These are phyloP conservation scores for Erysimum cheiranthoides DNA, from an alignment of 345 rosid genomes.

Conservation along the genomic window DNA sequence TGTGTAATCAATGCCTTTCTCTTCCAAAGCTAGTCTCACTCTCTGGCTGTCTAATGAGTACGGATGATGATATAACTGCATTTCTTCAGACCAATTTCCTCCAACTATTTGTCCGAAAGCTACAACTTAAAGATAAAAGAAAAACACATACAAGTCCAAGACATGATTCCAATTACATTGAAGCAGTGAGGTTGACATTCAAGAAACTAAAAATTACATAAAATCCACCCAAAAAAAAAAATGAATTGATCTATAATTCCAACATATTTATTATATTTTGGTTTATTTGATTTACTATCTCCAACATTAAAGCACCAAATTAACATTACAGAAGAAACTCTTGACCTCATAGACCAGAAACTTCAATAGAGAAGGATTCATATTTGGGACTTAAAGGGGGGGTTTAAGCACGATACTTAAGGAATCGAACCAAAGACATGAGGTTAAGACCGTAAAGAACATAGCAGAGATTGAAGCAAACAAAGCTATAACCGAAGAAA, in stretches of 20 bases:
- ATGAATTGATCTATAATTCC: background rate
- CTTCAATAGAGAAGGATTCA: background rate
- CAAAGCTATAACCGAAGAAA: background rate
- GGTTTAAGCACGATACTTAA: constrained; percentile 1
- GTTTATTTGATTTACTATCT: no score
- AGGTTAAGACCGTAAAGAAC: constrained; percentile 11
- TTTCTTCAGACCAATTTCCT: constrained; percentile 41
- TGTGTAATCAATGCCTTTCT: constrained; percentile 90
- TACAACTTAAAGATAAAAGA: background rate
- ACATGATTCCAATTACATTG: constrained; percentile 1
- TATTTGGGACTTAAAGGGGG: background rate
- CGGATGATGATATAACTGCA: constrained; percentile 97
- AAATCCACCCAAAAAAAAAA: background rate
- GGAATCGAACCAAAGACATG: constrained; percentile 12
- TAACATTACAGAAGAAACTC: constrained; percentile 8
- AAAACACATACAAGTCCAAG: constrained; percentile 19
- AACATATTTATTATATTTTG: background rate
- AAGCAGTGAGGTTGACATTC: constrained; percentile 7
- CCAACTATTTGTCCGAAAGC: constrained; percentile 9
- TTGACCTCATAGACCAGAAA: background rate
- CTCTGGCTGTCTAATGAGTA: constrained; percentile 86
- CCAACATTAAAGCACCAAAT: background rate
- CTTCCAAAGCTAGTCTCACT: constrained; percentile 87
- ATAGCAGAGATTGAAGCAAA: constrained; percentile 13
- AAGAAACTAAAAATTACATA: constrained; percentile 1